phyloP scores from a whole-genome alignment of 2,329 filamentous ascomycete species.

The Microcyclospora pomicola region DNA sequence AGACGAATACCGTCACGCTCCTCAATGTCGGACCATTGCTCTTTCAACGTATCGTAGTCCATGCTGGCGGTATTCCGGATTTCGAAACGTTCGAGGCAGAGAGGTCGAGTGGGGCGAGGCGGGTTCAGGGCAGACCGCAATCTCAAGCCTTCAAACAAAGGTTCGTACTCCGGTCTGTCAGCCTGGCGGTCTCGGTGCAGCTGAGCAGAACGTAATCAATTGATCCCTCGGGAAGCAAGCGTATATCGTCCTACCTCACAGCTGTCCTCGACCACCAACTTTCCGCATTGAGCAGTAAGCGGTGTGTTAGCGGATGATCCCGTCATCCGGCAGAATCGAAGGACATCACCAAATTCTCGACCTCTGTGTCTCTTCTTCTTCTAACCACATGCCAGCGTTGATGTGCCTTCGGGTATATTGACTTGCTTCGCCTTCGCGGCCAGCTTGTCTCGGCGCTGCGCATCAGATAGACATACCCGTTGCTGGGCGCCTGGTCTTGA shows the following conservation, averaged over 20 bases:
- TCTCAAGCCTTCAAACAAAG: background rate
- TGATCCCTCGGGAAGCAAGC: background rate
- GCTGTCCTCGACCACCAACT: constrained; percentile 1
- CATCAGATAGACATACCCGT: constrained; percentile 50
- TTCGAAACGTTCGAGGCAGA: constrained; percentile 4
- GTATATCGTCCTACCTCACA: background rate
- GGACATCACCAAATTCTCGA: constrained; percentile 17
- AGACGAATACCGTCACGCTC: constrained; percentile 90
- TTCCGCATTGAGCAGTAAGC: constrained; percentile 1
- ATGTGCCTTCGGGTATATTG: constrained; percentile 47
- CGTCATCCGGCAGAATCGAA: background rate
- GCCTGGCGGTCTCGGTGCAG: background rate
- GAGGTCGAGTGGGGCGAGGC: constrained; percentile 2
- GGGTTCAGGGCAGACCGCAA: background rate
- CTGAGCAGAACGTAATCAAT: too few species aligned
- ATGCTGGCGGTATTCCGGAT: constrained; percentile 36
- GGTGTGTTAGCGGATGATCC: background rate
- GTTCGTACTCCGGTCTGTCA: background rate
- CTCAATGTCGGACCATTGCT: constrained; percentile 93
- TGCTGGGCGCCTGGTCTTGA: constrained; percentile 58
- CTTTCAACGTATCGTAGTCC: constrained; percentile 89
- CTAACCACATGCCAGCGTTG: constrained; percentile 39
- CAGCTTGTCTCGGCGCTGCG: constrained; percentile 52
- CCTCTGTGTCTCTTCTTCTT: constrained; percentile 27
- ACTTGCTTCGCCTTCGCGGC: constrained; percentile 37